Evolutionary conservation across 148 eudicot genomes (phyloP), one percentile per base, ranked within the genome.

Genomic region (Rhododendron kiyosumense): DNA sequence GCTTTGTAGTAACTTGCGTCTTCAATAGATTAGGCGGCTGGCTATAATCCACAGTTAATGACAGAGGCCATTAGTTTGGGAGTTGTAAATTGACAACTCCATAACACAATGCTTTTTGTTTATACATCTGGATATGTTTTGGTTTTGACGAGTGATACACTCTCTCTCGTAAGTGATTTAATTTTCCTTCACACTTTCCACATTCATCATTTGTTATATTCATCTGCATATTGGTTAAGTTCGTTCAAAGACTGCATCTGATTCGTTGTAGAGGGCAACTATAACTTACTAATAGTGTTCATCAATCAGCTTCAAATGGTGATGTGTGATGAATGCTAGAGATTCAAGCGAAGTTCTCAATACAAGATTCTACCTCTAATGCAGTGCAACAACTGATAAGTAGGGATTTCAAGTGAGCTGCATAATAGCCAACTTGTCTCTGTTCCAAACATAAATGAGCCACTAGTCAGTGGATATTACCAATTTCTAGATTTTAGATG

Each of bases 301-400:
- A 85, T 89, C 86, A 84, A 91, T 89, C 94, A 91, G 92, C 87
- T 91, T 88, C 88, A 92, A 93, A 88, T 91, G 98, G 90, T 89
- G 98, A 92, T 88, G 92, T 92, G 94, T 93, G 93, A 93, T 30
- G 76, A 71, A 71, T 12, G 36, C 7, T 36, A 18, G 46, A 75
- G 93, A 89, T 86, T 81, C 81, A 78, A 79, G 85, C 45, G 78
- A 86, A 81, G 84, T 88, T 80, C 85, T 87, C 86, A 26, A 78
- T 83, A 77, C 81, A 80, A 84, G 36, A 18, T 59, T 78, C 61
- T 30, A n/a, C 86, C 32, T 61, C 76, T 88, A 84, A 84, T 77
- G 54, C 76, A 78, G 73, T 85, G 24, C 76, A 63, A 46, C 78
- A 4, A 32, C 38, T 65, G 32, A 86, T 81, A 73, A 86, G 26